Evolutionary conservation across 805 yeast genomes (phyloP), one percentile per base, ranked within the genome.

Genomic region (Alloascoidea hylecoeti): DNA sequence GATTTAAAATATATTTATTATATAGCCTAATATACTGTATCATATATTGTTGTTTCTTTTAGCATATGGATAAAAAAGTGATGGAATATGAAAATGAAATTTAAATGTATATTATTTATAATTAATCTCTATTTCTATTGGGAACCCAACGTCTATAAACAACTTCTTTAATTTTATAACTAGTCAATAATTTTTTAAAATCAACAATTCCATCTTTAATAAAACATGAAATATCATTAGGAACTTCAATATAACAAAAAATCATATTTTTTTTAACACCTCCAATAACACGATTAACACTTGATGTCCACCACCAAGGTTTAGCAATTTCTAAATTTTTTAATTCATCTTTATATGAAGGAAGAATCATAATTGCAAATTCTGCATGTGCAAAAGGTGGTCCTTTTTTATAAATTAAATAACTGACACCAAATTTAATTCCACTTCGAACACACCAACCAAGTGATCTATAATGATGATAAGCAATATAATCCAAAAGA

Each of bases 371-470:
- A 2, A 84, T 60, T 4, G 89, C 83, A 54, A 73, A 83, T 52
- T 86, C 95, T 0, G 98, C 96, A 53, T 92, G 99, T 37, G 79
- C 75, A 53, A 88, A 85, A 1, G 96, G 96, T 5, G 97, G 98
- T 0, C 99, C 99, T 41, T 89, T 64, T 39, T 78, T 74, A 55
- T 92, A 92, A 3, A 92, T 62, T 5, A 92, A 58, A 55, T 63
- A 79, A 49, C 88, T 94, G n/a, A 82, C 70, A 2, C 96, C 95
- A 55, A 92, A 92, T 55, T 92, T 92, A 40, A 86, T 71, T 0
- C 97, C 98, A 0, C 88, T 72, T 41, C 94, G 66, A 2, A 79
- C 92, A 61, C 96, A 89, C 96, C 97, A 92, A 0, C 96, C 96
- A 17, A 73, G 66, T 0, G 95, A 77, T 38, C 94, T 67, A 57